phyloP scores from a whole-genome alignment of 1,139 yeast species.

The Debaryomyces singareniensis region DNA sequence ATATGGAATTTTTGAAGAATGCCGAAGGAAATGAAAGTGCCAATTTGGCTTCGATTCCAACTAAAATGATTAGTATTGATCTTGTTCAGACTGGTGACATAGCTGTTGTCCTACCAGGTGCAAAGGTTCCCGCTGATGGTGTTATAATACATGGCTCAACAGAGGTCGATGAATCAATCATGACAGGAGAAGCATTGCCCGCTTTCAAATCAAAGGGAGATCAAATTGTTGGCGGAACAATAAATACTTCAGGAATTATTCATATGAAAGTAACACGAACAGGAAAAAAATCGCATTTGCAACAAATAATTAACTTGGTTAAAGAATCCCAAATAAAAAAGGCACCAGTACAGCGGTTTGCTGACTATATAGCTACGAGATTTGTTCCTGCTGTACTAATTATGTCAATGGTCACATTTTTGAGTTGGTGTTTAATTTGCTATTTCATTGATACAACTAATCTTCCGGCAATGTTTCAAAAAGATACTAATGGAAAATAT shows the following conservation, averaged over 20 bases:
- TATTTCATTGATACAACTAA: slow-evolving; percentile 10
- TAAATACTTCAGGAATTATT: slow-evolving; percentile 72
- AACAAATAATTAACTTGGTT: slow-evolving; percentile 80
- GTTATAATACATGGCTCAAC: slow-evolving; percentile 67
- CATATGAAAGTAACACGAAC: slow-evolving; percentile 63
- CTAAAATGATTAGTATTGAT: slow-evolving; percentile 54
- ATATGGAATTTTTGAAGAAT: slow-evolving; percentile 14
- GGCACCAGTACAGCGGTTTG: slow-evolving; percentile 87
- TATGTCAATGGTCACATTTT: slow-evolving; percentile 59
- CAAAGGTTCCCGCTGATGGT: slow-evolving; percentile 91
- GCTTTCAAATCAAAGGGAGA: slow-evolving; percentile 58
- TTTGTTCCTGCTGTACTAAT: slow-evolving; percentile 75
- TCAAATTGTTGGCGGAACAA: slow-evolving; percentile 79
- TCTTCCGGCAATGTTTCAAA: slow-evolving; percentile 48
- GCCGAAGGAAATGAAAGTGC: slow-evolving; percentile 4
- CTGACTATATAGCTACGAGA: slow-evolving; percentile 77
- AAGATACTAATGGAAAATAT: slow-evolving; percentile 49
- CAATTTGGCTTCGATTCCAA: slow-evolving; percentile 7
- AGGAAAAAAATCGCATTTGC: slow-evolving; percentile 80
- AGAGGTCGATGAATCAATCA: slow-evolving; percentile 78
- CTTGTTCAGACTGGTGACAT: slow-evolving; percentile 73
- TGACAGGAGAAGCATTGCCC: slow-evolving; percentile 87
- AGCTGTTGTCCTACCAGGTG: slow-evolving; percentile 77
- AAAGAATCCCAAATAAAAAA: slow-evolving; percentile 83
- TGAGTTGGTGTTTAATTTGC: slow-evolving; percentile 53